Conservation (phyloP, 1,284 basidiomycete species). For the Tilletia setariae region DNA sequence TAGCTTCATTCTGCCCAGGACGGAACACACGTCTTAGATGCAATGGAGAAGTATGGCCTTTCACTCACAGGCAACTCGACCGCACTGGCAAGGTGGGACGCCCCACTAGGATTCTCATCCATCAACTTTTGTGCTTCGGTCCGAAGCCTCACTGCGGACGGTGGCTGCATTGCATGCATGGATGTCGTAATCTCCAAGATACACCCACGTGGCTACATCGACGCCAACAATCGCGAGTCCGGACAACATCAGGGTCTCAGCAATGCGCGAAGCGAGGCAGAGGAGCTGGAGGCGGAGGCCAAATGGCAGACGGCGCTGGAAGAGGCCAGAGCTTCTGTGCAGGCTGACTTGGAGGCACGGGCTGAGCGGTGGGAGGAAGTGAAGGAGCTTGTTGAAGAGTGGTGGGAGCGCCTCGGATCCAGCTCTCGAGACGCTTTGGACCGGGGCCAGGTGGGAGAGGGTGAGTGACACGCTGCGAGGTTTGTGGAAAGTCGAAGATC, state of each 20-base stretch:
- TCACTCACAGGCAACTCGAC: slow-evolving; percentile 77
- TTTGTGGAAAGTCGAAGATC: too few species aligned
- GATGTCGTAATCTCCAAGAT: slow-evolving; percentile 72
- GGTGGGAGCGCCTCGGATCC: slow-evolving; percentile 6
- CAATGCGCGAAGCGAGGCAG: slow-evolving; percentile 40
- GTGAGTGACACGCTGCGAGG: background rate
- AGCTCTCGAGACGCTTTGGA: slow-evolving; percentile 16
- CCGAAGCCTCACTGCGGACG: slow-evolving; percentile 74
- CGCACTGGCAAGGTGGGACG: slow-evolving; percentile 80
- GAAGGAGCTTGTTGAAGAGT: slow-evolving; percentile 15
- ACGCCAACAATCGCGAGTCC: slow-evolving; percentile 54
- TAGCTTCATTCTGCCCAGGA: slow-evolving; percentile 57
- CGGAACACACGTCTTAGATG: slow-evolving; percentile 76
- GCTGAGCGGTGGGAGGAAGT: slow-evolving; percentile 21
- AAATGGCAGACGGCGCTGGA: slow-evolving; percentile 70
- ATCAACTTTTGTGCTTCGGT: slow-evolving; percentile 70
- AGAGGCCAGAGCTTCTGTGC: slow-evolving; percentile 57
- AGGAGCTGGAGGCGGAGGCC: slow-evolving; percentile 63
- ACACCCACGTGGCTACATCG: slow-evolving; percentile 55
- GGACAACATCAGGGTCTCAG: slow-evolving; percentile 60
- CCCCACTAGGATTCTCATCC: slow-evolving; percentile 72
- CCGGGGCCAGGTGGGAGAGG: background rate
- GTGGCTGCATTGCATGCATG: slow-evolving; percentile 73
- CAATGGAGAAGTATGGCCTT: slow-evolving; percentile 67
- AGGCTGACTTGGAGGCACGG: slow-evolving; percentile 23